Conservation (phyloP, 352 stramenopile genomes). For the Phytopythium kandeliae region DNA sequence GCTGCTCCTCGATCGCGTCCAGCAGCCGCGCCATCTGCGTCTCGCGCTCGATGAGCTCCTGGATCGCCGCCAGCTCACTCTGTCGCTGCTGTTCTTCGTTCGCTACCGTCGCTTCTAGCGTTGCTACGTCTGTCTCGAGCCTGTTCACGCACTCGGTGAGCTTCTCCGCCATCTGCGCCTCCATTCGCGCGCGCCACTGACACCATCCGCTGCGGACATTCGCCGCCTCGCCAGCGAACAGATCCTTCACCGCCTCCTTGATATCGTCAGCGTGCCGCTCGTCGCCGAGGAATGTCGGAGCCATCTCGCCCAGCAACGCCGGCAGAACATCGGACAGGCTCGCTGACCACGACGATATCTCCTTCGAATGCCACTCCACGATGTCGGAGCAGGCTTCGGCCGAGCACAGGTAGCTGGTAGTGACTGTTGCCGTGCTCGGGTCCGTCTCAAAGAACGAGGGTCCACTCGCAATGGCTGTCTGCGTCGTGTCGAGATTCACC, state of each 20-base stretch:
- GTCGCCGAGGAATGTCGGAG: constrained; percentile 32
- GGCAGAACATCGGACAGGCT: constrained; percentile 38
- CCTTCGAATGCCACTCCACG: constrained; percentile 35
- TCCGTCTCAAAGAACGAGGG: constrained; percentile 19
- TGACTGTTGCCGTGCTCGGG: background rate
- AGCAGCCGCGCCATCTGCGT: constrained; percentile 60
- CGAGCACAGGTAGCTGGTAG: constrained; percentile 31
- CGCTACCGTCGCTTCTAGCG: constrained; percentile 30
- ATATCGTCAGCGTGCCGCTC: constrained; percentile 25
- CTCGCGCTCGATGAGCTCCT: constrained; percentile 66
- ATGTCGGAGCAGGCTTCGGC: constrained; percentile 32
- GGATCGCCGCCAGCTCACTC: constrained; percentile 48
- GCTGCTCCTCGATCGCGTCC: constrained; percentile 78
- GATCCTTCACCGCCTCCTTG: constrained; percentile 30
- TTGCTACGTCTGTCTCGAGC: constrained; percentile 38
- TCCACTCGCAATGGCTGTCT: constrained; percentile 7
- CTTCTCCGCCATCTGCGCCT: constrained; percentile 35
- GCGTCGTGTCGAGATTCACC: constrained; percentile 18
- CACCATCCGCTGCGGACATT: constrained; percentile 53
- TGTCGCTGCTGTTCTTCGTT: constrained; percentile 34
- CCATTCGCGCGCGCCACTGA: constrained; percentile 56
- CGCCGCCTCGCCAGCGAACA: constrained; percentile 40
- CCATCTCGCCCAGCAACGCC: constrained; percentile 39
- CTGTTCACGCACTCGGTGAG: constrained; percentile 26
- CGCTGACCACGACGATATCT: constrained; percentile 43